These are phyloP conservation scores for Penicillium turbatum DNA, from an alignment of 495 filamentous ascomycete species.

Conservation along the genomic window DNA sequence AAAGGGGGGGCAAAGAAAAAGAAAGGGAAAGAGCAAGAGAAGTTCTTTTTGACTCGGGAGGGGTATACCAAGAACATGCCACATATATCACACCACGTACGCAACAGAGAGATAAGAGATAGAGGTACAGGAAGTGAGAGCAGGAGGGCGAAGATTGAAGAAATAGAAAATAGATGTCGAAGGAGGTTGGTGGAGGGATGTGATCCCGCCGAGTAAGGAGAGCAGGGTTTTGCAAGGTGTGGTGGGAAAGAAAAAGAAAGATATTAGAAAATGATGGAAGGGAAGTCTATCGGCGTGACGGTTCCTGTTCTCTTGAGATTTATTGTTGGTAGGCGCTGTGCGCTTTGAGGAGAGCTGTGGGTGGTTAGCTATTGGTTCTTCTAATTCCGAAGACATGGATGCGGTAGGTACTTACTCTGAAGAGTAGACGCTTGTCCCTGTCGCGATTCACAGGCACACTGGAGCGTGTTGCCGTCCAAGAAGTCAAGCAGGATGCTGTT, in stretches of 20 bases:
- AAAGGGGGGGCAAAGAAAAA: neutral
- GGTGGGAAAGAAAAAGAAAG: constrained; percentile 9
- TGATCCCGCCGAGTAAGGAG: neutral
- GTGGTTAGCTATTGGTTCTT: constrained; percentile 4
- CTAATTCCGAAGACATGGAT: neutral
- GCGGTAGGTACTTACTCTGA: constrained; percentile 49
- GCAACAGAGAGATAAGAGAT: constrained; percentile 6
- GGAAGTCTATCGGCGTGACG: neutral
- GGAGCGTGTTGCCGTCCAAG: constrained; percentile 73
- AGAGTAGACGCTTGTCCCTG: constrained; percentile 65
- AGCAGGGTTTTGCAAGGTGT: neutral
- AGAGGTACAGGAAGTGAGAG: constrained; percentile 1
- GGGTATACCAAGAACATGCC: constrained; percentile 32
- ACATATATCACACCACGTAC: constrained; percentile 26
- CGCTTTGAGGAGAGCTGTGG: constrained; percentile 27
- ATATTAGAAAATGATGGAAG: constrained; percentile 8
- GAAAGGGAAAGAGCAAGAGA: constrained; percentile 3
- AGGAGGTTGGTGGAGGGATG: neutral
- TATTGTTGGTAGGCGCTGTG: constrained; percentile 26
- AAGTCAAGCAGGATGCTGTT: constrained; percentile 85
- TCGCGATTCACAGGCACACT: constrained; percentile 79
- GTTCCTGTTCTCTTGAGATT: constrained; percentile 12
- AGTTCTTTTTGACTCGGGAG: constrained; percentile 26
- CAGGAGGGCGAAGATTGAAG: neutral
- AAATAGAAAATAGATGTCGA: constrained; percentile 9